phyloP scores from a whole-genome alignment of 2,329 filamentous ascomycete genomes.

The Keithomyces neogunnii region DNA sequence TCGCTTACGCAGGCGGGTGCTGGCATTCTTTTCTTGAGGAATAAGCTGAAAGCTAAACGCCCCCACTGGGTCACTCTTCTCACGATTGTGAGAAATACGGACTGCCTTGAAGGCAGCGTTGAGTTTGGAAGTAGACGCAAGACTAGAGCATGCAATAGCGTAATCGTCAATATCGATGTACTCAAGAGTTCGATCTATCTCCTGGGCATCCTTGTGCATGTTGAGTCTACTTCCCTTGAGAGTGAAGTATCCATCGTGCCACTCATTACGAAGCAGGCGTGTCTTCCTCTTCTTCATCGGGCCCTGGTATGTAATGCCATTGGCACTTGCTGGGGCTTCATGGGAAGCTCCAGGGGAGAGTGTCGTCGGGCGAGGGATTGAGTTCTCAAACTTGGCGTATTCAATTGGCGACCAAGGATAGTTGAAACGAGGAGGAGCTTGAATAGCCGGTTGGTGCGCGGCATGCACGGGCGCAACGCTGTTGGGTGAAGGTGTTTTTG shows the following conservation, averaged over 20 bases:
- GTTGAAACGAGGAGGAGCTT: conserved; percentile 44
- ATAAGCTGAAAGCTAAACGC: conserved; percentile 83
- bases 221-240: conserved; percentile 67
- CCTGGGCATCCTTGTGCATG: conserved; percentile 59
- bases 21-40: conserved; percentile 51
- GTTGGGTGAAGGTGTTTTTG: conserved; percentile 23
- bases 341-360: conserved; percentile 14
- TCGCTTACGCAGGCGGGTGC: conserved; percentile 43
- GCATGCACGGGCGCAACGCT: conserved; percentile 26
- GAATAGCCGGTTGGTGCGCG: conserved; percentile 24
- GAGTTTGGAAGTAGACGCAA: conserved; percentile 71
- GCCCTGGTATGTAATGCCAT: conserved; percentile 64
- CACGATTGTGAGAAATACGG: conserved; percentile 46
- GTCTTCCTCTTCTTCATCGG: conserved; percentile 94
- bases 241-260: conserved; percentile 86
- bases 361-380: conserved; percentile 28
- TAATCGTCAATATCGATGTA: conserved; percentile 86
- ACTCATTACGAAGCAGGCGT: conserved; percentile 82
- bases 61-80: conserved; percentile 50
- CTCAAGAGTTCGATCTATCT: conserved; percentile 54
- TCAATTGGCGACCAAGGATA: conserved; percentile 49
- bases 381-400: conserved; percentile 35
- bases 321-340: conserved; percentile 24
- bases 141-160: conserved; percentile 72
- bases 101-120: conserved; percentile 80